Evolutionary conservation across 306 rosid species (phyloP).

Genomic region (Vigna angularis): DNA sequence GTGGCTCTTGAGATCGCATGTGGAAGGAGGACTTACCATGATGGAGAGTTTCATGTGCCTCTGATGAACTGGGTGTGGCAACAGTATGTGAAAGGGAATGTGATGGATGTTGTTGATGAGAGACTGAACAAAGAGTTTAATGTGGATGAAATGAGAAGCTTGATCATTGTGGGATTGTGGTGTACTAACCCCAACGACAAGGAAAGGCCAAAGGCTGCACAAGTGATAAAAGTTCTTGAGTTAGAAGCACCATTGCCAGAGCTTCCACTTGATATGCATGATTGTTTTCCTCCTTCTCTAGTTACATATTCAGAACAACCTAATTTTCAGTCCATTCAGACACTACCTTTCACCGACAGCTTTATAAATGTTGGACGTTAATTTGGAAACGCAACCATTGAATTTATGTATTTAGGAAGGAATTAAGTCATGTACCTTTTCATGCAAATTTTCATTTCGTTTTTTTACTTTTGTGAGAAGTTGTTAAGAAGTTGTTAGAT

Average conservation of each 20-base stretch:
- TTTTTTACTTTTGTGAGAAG: too few species aligned
- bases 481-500: too few species aligned
- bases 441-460: background rate
- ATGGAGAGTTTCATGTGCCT: conserved; percentile 1
- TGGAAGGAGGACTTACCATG: conserved; percentile 46
- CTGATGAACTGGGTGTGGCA: conserved; percentile 38
- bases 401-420: too few species aligned
- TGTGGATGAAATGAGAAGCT: too few species aligned
- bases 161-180: too few species aligned
- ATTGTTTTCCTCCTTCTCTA: background rate
- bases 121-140: too few species aligned
- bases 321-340: background rate
- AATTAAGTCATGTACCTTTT: background rate
- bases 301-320: background rate
- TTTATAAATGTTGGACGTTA: background rate
- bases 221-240: background rate
- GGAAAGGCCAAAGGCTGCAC: background rate
- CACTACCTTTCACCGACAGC: background rate
- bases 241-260: background rate
- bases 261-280: background rate
- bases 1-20: conserved; percentile 56
- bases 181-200: too few species aligned
- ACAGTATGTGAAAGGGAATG: conserved; percentile 38
- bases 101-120: background rate
- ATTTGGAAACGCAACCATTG: background rate